phyloP scores from a whole-genome alignment of 495 filamentous ascomycete species.

The Trichoderma parareesei region DNA sequence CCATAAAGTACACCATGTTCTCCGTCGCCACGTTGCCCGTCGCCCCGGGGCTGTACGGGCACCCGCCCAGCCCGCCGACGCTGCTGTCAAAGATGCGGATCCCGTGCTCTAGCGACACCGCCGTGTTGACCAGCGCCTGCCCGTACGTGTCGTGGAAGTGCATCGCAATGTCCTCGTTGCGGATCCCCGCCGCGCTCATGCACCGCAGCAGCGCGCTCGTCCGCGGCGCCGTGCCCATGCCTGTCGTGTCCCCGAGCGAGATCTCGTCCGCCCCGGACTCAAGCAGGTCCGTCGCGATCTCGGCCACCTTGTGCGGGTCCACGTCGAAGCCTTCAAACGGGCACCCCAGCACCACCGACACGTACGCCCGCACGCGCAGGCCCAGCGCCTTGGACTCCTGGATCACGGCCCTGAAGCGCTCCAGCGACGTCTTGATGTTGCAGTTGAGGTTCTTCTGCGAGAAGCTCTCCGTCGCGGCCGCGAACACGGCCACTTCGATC shows the following conservation, averaged over 20 bases:
- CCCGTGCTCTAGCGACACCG: constrained; percentile 79
- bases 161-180: constrained; percentile 73
- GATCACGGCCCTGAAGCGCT: constrained; percentile 69
- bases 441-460: constrained; percentile 90
- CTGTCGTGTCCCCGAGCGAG: constrained; percentile 88
- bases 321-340: constrained; percentile 89
- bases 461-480: constrained; percentile 87
- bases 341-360: constrained; percentile 89
- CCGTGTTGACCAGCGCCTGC: constrained; percentile 82
- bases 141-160: constrained; percentile 98
- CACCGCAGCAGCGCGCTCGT: constrained; percentile 63
- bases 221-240: constrained; percentile 85
- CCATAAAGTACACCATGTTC: constrained; percentile 82
- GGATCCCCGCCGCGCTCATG: constrained; percentile 66
- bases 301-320: constrained; percentile 67
- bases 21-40: constrained; percentile 95
- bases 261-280: constrained; percentile 97
- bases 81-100: constrained; percentile 84
- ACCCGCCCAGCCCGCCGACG: constrained; percentile 87
- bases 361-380: constrained; percentile 82
- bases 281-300: constrained; percentile 71
- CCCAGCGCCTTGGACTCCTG: constrained; percentile 58
- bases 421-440: constrained; percentile 70
- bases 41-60: constrained; percentile 86
- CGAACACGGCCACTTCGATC: constrained; percentile 83